Evolutionary conservation across 495 filamentous ascomycete species (phyloP), one percentile per base, ranked within the genome.

Genomic region (Podospora comata): DNA sequence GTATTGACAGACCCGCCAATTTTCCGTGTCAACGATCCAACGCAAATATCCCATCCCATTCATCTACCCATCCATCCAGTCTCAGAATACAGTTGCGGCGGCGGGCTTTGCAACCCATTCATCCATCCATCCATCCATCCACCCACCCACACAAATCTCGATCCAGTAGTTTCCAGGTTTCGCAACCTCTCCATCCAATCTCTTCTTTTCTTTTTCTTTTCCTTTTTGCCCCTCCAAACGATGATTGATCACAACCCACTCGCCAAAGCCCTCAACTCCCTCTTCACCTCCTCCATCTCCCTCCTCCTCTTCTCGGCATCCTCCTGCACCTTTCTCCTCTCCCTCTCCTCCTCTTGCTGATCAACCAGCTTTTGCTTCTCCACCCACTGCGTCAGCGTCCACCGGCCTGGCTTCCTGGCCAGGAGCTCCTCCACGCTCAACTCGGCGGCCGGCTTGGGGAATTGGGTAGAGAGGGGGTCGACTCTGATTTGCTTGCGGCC

Each of bases 361-460:
- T 64, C 4, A 48, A 20, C 20, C 39, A 67, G 67, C 13, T 73
- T 71, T 2, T 73, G 76, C 62, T 79, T 75, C 74, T 79, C 78
- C 44, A 81, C 71, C 48, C 75, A 79, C 72, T 81, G 73, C 60
- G 73, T 53, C n/a, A 82, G 70, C 16, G 78, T 77, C 65, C 74
- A 75, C 69, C 74, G 77, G 53, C 67, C 65, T 0, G 81, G 80
- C 68, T 72, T 60, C 39, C 75, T 77, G 5, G 79, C 75, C 18
- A 84, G 77, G 55, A 82, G 74, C 67, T 77, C 73, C 34, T 77
- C 79, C 53, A 84, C 68, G 58, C 74, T 76, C 19, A 79, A 63
- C 60, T 82, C 78, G 3, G 67, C 56, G 0, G 60, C 39, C 0
- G 81, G 81, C 70, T 77, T 72, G 13, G 72, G 68, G 65, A 76